These are phyloP conservation scores for Eucalyptus erythrocorys DNA, from an alignment of 345 rosid genomes.

Conservation along the genomic window DNA sequence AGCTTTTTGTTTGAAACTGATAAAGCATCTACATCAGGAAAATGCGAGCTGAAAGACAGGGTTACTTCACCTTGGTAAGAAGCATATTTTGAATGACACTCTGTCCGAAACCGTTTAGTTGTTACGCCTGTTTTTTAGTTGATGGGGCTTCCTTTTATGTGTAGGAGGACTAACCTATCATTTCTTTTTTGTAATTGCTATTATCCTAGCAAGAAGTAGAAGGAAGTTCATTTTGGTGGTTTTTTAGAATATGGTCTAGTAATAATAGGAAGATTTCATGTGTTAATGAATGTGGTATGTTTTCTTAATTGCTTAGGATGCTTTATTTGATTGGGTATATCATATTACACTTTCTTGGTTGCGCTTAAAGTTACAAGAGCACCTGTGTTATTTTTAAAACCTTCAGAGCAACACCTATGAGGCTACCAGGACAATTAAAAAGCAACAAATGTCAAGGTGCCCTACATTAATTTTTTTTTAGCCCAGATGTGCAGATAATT, in stretches of 20 bases:
- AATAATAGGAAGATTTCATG: not conserved
- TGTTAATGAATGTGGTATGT: not conserved
- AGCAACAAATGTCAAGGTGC: not conserved
- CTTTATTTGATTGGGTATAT: not conserved
- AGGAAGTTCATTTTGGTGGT: not conserved
- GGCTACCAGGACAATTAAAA: not conserved
- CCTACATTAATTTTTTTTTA: not conserved
- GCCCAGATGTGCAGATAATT: not conserved
- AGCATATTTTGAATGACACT: not conserved
- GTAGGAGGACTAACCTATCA: not conserved
- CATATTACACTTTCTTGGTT: not conserved
- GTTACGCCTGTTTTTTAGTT: not conserved
- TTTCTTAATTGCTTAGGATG: not conserved
- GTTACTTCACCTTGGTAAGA: constrained; percentile 86
- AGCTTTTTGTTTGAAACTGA: not conserved
- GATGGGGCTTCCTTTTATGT: not conserved
- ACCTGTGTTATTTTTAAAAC: not conserved
- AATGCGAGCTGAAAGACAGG: constrained; percentile 95
- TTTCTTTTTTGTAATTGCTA: not conserved
- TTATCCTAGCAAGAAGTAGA: not conserved
- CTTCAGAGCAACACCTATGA: not conserved
- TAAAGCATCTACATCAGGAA: constrained; percentile 37
- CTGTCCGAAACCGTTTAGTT: not conserved
- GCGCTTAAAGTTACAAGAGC: not conserved
- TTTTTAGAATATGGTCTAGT: not conserved